Evolutionary conservation across 108 stramenopile species (phyloP), one percentile per base, ranked within the genome.

Genomic region (Parmales sp.): DNA sequence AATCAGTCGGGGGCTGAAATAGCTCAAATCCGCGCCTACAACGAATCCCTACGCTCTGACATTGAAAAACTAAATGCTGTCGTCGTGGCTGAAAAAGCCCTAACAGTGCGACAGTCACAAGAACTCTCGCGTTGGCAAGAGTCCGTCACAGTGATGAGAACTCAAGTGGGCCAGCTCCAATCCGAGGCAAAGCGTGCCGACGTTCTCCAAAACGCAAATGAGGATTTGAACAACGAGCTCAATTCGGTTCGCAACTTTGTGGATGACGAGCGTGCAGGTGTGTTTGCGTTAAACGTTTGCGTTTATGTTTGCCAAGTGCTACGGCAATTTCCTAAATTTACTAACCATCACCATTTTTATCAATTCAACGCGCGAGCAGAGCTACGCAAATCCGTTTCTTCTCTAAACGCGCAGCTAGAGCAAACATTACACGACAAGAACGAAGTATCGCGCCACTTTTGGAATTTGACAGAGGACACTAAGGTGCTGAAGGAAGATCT

Each of bases 41-140:
- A 60, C 26, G 54, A 60, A 16, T 60, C 54, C 26, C 54, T 60
- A 28, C n/a, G 13, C 54, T 3, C 26, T 34, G 54, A 60, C 54
- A 60, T 60, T 16, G 54, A 60, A 34, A 60, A 60, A 34, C 26
- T 60, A 34, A 60, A 60, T 34, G 26, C 54, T 20, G 54, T 60
- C 2, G 54, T 60, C 2, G 54, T 60, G 2, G 54, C 54, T 16
- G 54, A 60, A 34, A 60, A 60, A 16, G 16, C 6, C 54, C 26
- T 60, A 34, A 34, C 54, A 11, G 11, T 18, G 13, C 26, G 54
- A 1, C 54, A 60, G 20, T 18, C 54, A 3, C 2, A 19, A 11
- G 54, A 60, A 34, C 54, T 60, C 54, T 60, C 54, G 31, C 54
- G 54, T 16, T 60, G 54, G 54, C 54, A 60, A 16, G 54, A 60